Percentiles rank a stretch among this genome's conserved stretches.
phyloP scores from a whole-genome alignment of 2,329 filamentous ascomycete genomes.

The Cryphonectria naterciae region DNA sequence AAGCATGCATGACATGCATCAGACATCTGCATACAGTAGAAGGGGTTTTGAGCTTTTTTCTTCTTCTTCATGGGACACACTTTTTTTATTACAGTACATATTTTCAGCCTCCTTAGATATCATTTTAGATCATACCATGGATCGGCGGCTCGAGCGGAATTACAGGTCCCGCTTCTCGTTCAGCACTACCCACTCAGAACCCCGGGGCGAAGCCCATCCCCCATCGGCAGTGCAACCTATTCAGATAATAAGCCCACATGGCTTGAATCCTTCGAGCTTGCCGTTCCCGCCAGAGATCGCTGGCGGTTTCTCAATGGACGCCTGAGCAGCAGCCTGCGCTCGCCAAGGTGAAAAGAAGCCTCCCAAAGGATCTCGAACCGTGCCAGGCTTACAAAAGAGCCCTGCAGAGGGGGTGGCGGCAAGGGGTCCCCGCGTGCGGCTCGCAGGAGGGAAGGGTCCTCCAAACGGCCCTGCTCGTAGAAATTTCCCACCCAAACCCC shows the following conservation, averaged over 20 bases:
- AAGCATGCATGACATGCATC: not conserved
- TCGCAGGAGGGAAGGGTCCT: not conserved
- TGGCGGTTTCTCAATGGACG: not conserved
- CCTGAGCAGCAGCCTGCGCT: not conserved
- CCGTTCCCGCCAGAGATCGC: not conserved
- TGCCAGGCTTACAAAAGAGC: not conserved
- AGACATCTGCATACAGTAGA: not conserved
- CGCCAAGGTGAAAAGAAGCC: not conserved
- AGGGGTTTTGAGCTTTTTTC: too few relatives aligned
- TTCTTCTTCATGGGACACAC: not conserved
- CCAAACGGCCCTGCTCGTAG: not conserved
- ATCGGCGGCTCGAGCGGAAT: not conserved
- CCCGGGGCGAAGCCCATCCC: constrained; percentile 13
- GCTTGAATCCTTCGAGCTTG: constrained; percentile 14
- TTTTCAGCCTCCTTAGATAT: not conserved
- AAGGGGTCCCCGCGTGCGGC: not conserved
- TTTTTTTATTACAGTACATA: not conserved
- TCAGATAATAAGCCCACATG: constrained; percentile 13
- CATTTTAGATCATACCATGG: not conserved
- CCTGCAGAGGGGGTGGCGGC: not conserved
- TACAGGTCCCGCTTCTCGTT: not conserved
- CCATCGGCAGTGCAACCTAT: not conserved
- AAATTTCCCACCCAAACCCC: not conserved
- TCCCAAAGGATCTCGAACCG: not conserved
- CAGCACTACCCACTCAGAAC: constrained; percentile 1